Evolutionary conservation across 2,329 filamentous ascomycete genomes (phyloP).

Genomic region (Fusarium solani-melongenae): DNA sequence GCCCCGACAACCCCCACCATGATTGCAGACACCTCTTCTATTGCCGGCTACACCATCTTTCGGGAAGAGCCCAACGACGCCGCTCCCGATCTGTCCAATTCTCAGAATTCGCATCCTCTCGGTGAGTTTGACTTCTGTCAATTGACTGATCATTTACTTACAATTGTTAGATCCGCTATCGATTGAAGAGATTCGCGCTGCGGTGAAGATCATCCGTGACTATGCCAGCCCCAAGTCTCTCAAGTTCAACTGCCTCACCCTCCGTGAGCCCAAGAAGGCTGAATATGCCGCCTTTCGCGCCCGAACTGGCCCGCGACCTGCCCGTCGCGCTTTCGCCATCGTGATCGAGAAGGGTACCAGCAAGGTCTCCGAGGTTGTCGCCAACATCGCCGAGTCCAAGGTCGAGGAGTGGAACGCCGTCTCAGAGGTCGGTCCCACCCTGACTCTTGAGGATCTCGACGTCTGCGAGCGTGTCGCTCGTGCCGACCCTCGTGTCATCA

Average conservation of each 20-base stretch:
- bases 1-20: constrained; percentile 51
- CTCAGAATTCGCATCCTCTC: constrained; percentile 51
- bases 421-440: constrained; percentile 57
- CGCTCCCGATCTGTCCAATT: constrained; percentile 48
- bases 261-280: constrained; percentile 73
- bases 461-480: constrained; percentile 76
- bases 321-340: constrained; percentile 63
- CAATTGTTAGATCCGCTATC: constrained; percentile 59
- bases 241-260: constrained; percentile 72
- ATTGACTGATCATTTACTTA: constrained; percentile 1
- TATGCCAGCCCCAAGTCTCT: constrained; percentile 46
- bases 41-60: constrained; percentile 59
- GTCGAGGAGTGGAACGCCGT: constrained; percentile 60
- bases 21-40: constrained; percentile 55
- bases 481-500: constrained; percentile 78
- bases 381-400: constrained; percentile 55
- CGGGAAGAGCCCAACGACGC: constrained; percentile 54
- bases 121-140: constrained; percentile 35
- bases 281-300: constrained; percentile 70
- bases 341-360: constrained; percentile 54
- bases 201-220: constrained; percentile 60
- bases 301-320: constrained; percentile 58
- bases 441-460: constrained; percentile 86
- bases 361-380: constrained; percentile 63
- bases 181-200: constrained; percentile 63